phyloP scores from a whole-genome alignment of 305 asterid genomes.

The Galium porrigens region DNA sequence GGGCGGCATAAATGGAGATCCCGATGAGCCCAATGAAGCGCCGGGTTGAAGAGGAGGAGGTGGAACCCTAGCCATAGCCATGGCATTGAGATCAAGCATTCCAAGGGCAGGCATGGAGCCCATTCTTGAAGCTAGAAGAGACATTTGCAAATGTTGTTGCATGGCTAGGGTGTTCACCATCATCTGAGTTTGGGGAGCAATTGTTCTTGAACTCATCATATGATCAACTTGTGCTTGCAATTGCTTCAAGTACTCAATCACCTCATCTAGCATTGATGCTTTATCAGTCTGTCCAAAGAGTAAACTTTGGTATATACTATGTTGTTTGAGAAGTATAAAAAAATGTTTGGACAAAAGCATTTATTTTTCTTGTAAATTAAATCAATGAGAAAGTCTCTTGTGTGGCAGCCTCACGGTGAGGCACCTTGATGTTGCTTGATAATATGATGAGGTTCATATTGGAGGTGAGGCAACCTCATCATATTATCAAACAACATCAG shows the following conservation, averaged over 20 bases:
- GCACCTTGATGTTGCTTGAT: too few species aligned
- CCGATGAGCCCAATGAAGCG: conserved; percentile 4
- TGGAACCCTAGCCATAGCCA: conserved; percentile 16
- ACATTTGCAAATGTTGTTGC: conserved; percentile 58
- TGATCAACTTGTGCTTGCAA: conserved; percentile 48
- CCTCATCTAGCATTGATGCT: conserved; percentile 71
- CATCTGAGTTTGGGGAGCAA: conserved; percentile 30
- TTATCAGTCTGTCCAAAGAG: conserved; percentile 40
- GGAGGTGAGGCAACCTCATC: too few species aligned
- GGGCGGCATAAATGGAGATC: conserved; percentile 6
- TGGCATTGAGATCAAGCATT: conserved; percentile 26
- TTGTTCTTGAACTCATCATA: conserved; percentile 37
- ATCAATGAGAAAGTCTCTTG: too few species aligned
- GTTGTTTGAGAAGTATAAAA: too few species aligned
- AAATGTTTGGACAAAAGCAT: too few species aligned
- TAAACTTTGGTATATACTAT: too few species aligned
- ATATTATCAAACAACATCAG: too few species aligned
- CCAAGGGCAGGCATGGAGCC: conserved; percentile 16
- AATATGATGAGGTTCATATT: too few species aligned
- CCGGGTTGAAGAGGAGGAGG: conserved; percentile 1
- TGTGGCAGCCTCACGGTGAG: too few species aligned
- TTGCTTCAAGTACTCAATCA: conserved; percentile 51
- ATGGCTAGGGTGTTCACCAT: conserved; percentile 39
- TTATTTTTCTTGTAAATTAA: too few species aligned
- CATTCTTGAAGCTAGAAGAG: conserved; percentile 36